Conservation (phyloP, 2,329 filamentous ascomycete species). For the Nothophoma quercina region DNA sequence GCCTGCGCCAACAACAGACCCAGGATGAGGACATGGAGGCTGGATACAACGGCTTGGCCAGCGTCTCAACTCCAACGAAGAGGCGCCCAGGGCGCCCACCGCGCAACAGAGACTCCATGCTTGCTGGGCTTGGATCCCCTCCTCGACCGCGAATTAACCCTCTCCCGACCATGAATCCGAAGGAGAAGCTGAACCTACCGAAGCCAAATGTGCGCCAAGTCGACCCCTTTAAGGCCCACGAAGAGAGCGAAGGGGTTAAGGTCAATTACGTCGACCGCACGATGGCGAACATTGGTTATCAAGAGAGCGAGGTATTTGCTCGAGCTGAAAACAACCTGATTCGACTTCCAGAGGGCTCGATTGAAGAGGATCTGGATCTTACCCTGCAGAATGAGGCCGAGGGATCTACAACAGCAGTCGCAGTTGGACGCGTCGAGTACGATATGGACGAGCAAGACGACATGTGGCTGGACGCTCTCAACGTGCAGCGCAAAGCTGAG, state of each 20-base stretch:
- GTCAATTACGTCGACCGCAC: constrained; percentile 93
- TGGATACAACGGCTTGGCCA: constrained; percentile 10
- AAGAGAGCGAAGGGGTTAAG: constrained; percentile 84
- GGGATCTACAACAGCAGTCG: constrained; percentile 57
- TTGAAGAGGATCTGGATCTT: constrained; percentile 69
- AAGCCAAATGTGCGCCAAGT: constrained; percentile 77
- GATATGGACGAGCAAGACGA: constrained; percentile 99
- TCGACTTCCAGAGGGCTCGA: constrained; percentile 66
- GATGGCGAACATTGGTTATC: constrained; percentile 95
- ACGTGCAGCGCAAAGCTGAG: constrained; percentile 75
- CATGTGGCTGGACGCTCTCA: constrained; percentile 89
- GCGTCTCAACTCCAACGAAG: constrained; percentile 50
- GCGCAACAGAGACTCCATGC: constrained; percentile 67
- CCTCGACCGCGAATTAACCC: constrained; percentile 73
- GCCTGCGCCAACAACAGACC: constrained; percentile 43
- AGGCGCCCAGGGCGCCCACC: constrained; percentile 71
- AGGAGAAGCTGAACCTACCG: constrained; percentile 80
- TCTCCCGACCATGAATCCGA: constrained; percentile 79
- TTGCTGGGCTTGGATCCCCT: constrained; percentile 66
- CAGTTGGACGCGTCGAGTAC: constrained; percentile 87
- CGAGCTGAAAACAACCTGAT: constrained; percentile 77
- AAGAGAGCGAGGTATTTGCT: constrained; percentile 89
- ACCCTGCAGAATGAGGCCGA: constrained; percentile 68
- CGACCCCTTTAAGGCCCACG: constrained; percentile 81
- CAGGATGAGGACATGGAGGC: constrained; percentile 32